Percentiles rank a stretch among this genome's conserved stretches.
phyloP scores from a whole-genome alignment of 2,329 filamentous ascomycete genomes.

The Aotearoamyces nothofagi region DNA sequence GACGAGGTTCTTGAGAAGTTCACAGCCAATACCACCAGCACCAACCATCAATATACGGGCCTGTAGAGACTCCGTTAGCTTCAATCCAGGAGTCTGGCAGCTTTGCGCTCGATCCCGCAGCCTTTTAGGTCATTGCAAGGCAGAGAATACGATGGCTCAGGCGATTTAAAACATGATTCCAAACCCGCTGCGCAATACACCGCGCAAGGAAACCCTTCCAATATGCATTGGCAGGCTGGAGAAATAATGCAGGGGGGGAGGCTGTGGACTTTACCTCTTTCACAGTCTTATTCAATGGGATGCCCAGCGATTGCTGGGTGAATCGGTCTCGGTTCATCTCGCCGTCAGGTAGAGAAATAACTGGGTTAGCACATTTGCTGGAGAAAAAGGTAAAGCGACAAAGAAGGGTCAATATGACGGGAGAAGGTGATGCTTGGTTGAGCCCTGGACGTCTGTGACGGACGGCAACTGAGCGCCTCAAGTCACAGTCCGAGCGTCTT shows the following conservation, averaged over 20 bases:
- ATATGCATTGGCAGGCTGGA: not conserved
- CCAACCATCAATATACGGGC: conserved; percentile 85
- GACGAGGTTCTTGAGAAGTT: conserved; percentile 91
- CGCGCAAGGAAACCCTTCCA: not conserved
- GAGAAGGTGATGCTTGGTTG: too few relatives aligned
- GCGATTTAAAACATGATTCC: conserved; percentile 1
- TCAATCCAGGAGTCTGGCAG: not conserved
- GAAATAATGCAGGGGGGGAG: conserved; percentile 8
- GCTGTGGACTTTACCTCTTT: conserved; percentile 42
- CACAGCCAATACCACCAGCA: conserved; percentile 93
- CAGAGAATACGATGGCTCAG: not conserved
- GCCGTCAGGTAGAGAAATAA: not conserved
- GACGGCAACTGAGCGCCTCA: too few relatives aligned
- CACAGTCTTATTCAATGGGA: conserved; percentile 44
- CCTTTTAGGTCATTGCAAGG: not conserved
- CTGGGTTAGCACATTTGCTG: too few relatives aligned
- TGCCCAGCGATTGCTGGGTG: conserved; percentile 52
- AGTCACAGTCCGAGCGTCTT: too few relatives aligned
- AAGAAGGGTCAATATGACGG: too few relatives aligned
- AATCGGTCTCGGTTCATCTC: conserved; percentile 32
- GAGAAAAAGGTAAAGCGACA: too few relatives aligned
- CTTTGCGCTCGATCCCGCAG: not conserved
- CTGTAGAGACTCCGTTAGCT: conserved; percentile 29
- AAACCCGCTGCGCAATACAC: conserved; percentile 1
- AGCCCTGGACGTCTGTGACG: too few relatives aligned